Conservation (phyloP, 2,329 filamentous ascomycete genomes). For the Sporothrix brunneoviolacea region DNA sequence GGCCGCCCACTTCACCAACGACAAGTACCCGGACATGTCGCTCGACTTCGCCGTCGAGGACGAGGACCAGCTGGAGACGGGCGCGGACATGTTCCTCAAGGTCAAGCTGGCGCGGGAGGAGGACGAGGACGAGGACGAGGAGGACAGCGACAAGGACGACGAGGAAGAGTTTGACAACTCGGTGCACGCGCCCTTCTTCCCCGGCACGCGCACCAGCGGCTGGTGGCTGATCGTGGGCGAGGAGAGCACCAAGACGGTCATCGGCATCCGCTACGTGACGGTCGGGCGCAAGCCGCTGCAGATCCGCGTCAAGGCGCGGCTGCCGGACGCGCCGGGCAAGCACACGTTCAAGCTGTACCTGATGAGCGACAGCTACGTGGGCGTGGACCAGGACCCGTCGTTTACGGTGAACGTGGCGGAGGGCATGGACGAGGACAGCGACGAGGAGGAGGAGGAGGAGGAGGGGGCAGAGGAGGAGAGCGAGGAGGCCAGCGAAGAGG, state of each 20-base stretch:
- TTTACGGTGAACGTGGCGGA: constrained; percentile 83
- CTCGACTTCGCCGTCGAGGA: constrained; percentile 84
- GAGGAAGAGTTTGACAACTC: constrained; percentile 67
- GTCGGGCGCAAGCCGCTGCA: constrained; percentile 66
- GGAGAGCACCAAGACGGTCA: constrained; percentile 75
- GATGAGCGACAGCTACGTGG: constrained; percentile 96
- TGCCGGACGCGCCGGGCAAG: constrained; percentile 67
- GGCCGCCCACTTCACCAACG: constrained; percentile 91
- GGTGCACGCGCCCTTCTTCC: constrained; percentile 94
- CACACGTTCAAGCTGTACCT: constrained; percentile 86
- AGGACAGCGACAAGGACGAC: constrained; percentile 28
- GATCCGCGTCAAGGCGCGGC: constrained; percentile 78
- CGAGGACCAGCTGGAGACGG: constrained; percentile 69
- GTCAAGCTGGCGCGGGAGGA: constrained; percentile 81
- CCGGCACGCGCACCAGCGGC: constrained; percentile 85
- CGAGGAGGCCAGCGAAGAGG: too few relatives aligned
- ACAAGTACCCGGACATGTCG: constrained; percentile 92
- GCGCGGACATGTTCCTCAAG: constrained; percentile 73
- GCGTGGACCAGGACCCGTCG: constrained; percentile 89
- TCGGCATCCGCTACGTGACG: constrained; percentile 92
- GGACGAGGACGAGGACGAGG: constrained; percentile 60
- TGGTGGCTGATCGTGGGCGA: constrained; percentile 98
- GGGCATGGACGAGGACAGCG: constrained; percentile 90
- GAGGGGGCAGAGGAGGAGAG: too few relatives aligned
- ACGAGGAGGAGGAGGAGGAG: constrained; percentile 63